Base-by-base conservation (phyloP, 2,329 filamentous ascomycete species). In the Calonectria hongkongensis region DNA sequence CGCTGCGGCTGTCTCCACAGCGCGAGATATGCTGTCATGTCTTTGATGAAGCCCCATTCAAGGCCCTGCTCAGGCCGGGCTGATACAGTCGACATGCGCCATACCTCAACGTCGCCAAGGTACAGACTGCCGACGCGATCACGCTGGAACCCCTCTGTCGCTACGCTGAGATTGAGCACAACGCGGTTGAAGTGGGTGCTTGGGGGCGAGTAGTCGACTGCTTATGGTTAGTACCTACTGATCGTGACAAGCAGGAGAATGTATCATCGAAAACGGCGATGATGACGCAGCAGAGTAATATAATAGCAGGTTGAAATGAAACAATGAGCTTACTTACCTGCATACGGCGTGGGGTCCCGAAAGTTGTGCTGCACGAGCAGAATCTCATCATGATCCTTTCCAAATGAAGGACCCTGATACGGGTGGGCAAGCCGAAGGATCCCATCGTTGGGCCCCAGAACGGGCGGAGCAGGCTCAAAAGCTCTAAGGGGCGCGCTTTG, bases 71-170 rank as follows among this genome's bases (percentile, higher is more conserved):
- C 78, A 4, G 79, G 76, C 0, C 91, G 94, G 1, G 95, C 94
- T 84, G 97, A 94, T 4, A 94, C 94, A 1, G 95, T 97, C 5
- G 94, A 95, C 2, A 94, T 96, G 28, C 95, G 88, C 87, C 94
- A 97, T n/a, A 97, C 88, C 81, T 97, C 94, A 12, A 90, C 91
- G 81, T 96, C 93, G 48, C 91, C 91, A 43, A 97, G 87, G 78
- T 93, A 97, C 88, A 97, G 92, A 36, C 93, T 83, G 4, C 91
- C 95, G 10, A 96, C 87, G 47, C 94, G 89, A 81, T 97, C 95
- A 82, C 90, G 96, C 78, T 97, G 95, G 3, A 90, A 88, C 1
- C 95, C 95, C 73, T 87, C 86, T 12, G 93, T 94, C 0, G 90
- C 90, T 16, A 94, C 92, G 0, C 93, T 96, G 76, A 97, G 89